Percentiles rank a stretch among this genome's conserved stretches.
Conservation (phyloP, 1,284 basidiomycete genomes). For the Pisolithus thermaeus region DNA sequence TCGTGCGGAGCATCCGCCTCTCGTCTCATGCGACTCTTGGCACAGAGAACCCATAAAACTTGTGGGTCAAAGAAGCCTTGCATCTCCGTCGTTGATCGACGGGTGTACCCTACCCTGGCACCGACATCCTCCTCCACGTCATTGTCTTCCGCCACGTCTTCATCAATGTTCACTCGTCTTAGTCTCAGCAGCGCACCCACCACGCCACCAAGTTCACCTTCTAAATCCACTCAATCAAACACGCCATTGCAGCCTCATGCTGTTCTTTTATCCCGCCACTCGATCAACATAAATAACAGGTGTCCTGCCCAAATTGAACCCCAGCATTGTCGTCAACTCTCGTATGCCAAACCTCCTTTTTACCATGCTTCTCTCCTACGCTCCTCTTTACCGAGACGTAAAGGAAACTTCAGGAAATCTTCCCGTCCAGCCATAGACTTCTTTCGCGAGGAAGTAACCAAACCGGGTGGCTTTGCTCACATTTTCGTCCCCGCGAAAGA, state of each 20-base stretch:
- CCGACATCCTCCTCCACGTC: background rate
- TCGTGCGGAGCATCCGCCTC: constrained; percentile 24
- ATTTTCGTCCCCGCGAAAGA: background rate
- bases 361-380: constrained; percentile 28
- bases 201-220: constrained; percentile 1
- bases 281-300: background rate
- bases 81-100: background rate
- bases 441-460: constrained; percentile 18
- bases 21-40: constrained; percentile 18
- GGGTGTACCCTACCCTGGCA: background rate
- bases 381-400: constrained; percentile 23
- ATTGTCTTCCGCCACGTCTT: constrained; percentile 1
- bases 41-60: constrained; percentile 6
- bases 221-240: background rate
- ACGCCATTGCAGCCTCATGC: constrained; percentile 2
- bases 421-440: constrained; percentile 21
- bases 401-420: constrained; percentile 21
- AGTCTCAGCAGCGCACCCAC: background rate
- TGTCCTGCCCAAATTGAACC: background rate
- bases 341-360: constrained; percentile 25
- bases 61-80: constrained; percentile 11
- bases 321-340: constrained; percentile 7
- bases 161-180: background rate
- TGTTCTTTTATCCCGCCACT: constrained; percentile 1
- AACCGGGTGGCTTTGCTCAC: constrained; percentile 3